Percentiles rank a stretch among this genome's conserved stretches.
Evolutionary conservation across 2,329 filamentous ascomycete genomes (phyloP).

Genomic region (Aspergillus proliferans): DNA sequence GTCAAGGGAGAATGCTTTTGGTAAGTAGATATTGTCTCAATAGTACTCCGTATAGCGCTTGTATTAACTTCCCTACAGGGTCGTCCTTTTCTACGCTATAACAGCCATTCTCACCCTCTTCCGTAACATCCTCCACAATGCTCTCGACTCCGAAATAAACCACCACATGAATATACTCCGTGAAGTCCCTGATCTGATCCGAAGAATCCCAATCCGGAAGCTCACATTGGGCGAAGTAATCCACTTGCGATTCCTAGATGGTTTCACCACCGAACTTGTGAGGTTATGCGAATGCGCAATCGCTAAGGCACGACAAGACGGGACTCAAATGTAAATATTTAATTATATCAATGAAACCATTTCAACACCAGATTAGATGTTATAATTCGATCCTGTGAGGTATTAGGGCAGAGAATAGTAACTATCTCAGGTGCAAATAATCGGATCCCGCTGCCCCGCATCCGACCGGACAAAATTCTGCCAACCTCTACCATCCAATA

Average conservation of each 20-base stretch:
- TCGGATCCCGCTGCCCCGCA: too few species aligned
- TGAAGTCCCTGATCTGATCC: neutral
- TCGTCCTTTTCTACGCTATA: constrained; percentile 47
- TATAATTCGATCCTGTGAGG: too few species aligned
- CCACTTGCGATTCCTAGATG: constrained; percentile 5
- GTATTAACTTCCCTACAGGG: constrained; percentile 25
- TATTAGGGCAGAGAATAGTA: too few species aligned
- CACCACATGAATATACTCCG: constrained; percentile 39
- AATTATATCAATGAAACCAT: too few species aligned
- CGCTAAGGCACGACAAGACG: neutral
- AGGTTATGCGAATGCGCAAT: neutral
- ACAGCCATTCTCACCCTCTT: constrained; percentile 46
- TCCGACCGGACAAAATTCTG: too few species aligned
- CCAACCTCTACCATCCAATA: too few species aligned
- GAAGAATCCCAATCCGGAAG: constrained; percentile 5
- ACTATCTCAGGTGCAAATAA: too few species aligned
- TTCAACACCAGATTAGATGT: too few species aligned
- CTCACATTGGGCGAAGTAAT: constrained; percentile 4
- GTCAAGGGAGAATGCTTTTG: neutral
- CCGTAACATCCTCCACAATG: constrained; percentile 42
- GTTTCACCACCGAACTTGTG: constrained; percentile 6
- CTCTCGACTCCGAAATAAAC: constrained; percentile 28
- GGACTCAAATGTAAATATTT: too few species aligned
- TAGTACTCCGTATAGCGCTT: too few species aligned
- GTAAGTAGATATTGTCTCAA: neutral